Conservation (phyloP, 73 alveolate species). For the Tetrahymena borealis region DNA sequence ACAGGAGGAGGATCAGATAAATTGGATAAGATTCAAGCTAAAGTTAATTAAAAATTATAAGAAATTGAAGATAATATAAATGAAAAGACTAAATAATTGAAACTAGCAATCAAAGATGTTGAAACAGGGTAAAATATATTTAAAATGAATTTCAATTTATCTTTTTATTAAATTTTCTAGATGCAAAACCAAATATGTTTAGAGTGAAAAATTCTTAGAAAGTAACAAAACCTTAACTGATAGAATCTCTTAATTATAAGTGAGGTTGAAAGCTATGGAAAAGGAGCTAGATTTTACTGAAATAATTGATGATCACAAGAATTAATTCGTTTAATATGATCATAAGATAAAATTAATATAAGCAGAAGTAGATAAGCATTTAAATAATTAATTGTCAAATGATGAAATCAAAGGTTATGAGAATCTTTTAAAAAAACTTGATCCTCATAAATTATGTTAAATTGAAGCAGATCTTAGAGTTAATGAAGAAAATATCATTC, state of each 20-base stretch:
- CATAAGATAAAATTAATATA: neutral
- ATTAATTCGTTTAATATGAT: neutral
- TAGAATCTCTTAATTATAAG: neutral
- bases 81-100: neutral
- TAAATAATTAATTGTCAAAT: neutral
- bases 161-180: neutral
- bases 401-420: neutral
- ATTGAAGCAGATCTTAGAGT: conserved; percentile 33
- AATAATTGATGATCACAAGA: neutral
- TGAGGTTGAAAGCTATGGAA: neutral
- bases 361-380: neutral
- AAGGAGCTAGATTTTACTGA: neutral
- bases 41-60: neutral
- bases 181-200: neutral
- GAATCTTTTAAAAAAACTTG: conserved; percentile 6
- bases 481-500: conserved; percentile 22
- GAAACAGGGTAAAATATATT: neutral
- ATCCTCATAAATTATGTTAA: conserved; percentile 39
- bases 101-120: neutral
- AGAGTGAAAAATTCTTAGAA: neutral
- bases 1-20: conserved; percentile 2
- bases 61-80: neutral
- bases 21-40: neutral
- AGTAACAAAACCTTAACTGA: neutral
- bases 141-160: neutral